Evolutionary conservation across 1,284 basidiomycete species (phyloP).

Genomic region (Fomitopsis schrenkii): DNA sequence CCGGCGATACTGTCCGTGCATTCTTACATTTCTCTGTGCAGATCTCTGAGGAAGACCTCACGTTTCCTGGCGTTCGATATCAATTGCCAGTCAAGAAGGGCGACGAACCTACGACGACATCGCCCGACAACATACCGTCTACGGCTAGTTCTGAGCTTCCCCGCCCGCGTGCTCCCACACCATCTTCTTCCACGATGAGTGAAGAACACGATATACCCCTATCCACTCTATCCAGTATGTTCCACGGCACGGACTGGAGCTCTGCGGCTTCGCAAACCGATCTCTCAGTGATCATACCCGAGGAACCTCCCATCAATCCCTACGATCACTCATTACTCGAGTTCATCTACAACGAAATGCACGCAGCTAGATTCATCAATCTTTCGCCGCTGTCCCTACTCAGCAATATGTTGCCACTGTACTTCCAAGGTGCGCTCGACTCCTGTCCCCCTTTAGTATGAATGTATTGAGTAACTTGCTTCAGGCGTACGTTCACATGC

Average conservation of each 20-base stretch:
- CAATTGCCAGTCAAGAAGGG: constrained; percentile 4
- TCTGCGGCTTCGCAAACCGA: background rate
- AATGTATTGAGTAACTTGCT: background rate
- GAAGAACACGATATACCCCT: background rate
- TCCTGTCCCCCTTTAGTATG: background rate
- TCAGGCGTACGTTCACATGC: constrained; percentile 61
- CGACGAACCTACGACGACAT: background rate
- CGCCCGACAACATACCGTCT: constrained; percentile 5
- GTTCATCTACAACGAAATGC: constrained; percentile 63
- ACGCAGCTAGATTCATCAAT: constrained; percentile 63
- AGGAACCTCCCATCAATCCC: constrained; percentile 40
- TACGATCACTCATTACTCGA: constrained; percentile 65
- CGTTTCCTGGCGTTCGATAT: constrained; percentile 48
- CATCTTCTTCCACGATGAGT: constrained; percentile 7
- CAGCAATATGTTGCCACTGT: constrained; percentile 48
- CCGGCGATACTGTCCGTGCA: background rate
- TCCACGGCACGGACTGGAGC: background rate
- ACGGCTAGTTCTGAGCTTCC: constrained; percentile 1
- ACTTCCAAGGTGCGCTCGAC: constrained; percentile 50
- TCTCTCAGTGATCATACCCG: background rate
- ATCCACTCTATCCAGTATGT: background rate
- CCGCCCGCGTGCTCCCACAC: constrained; percentile 6
- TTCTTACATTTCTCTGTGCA: constrained; percentile 19
- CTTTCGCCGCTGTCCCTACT: constrained; percentile 56
- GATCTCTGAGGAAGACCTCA: constrained; percentile 69